These are phyloP conservation scores for Aspergillus saccharolyticus DNA, from an alignment of 495 filamentous ascomycete genomes.

Conservation along the genomic window DNA sequence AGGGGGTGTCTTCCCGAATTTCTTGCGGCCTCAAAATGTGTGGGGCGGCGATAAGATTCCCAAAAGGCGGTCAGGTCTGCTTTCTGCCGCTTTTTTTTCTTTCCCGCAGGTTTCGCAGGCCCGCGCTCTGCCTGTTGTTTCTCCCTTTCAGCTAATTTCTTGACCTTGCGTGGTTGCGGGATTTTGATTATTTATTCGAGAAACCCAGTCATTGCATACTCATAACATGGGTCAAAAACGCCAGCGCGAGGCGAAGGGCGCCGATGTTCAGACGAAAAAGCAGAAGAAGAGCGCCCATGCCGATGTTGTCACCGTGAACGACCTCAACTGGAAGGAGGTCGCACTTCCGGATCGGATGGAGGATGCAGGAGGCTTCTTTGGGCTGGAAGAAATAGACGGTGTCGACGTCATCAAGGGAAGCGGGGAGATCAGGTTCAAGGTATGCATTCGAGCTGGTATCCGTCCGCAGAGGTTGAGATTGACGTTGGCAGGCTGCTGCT, in stretches of 20 bases:
- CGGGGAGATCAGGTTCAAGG: conserved; percentile 45
- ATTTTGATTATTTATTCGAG: background rate
- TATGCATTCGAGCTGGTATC: conserved; percentile 19
- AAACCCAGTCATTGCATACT: background rate
- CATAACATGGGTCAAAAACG: conserved; percentile 43
- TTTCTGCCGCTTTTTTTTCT: conserved; percentile 41
- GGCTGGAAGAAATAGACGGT: conserved; percentile 86
- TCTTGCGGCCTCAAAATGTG: conserved; percentile 18
- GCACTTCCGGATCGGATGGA: conserved; percentile 79
- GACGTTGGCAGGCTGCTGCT: conserved; percentile 26
- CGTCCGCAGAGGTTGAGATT: background rate
- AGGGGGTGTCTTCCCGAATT: conserved; percentile 15
- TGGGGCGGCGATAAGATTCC: conserved; percentile 39
- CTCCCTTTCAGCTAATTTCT: background rate
- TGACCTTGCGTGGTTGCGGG: background rate
- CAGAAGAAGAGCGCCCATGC: conserved; percentile 44
- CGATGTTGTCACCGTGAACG: conserved; percentile 46
- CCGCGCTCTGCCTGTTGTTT: background rate
- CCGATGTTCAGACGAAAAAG: conserved; percentile 39
- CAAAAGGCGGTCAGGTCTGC: conserved; percentile 31
- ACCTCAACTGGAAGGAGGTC: conserved; percentile 77
- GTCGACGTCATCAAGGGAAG: conserved; percentile 65
- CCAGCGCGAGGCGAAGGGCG: conserved; percentile 41
- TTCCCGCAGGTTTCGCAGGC: conserved; percentile 2
- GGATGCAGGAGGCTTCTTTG: conserved; percentile 92